These are phyloP conservation scores for Cymodocea nodosa DNA, from an alignment of 116 monocot species.

Conservation along the genomic window DNA sequence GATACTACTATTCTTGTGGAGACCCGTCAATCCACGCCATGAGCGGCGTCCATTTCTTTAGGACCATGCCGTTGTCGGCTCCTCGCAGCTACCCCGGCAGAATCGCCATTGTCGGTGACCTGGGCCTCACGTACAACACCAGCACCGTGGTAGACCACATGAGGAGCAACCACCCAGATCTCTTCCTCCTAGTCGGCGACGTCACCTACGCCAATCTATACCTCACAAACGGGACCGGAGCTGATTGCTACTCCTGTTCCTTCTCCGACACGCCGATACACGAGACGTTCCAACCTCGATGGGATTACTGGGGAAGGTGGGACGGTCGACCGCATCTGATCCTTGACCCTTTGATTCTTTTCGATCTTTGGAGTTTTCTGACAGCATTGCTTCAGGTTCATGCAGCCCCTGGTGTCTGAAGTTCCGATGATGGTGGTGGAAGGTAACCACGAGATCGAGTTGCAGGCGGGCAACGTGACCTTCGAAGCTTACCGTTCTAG, in stretches of 20 bases:
- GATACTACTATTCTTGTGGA: conserved; percentile 70
- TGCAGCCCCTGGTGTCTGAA: conserved; percentile 66
- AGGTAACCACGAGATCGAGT: conserved; percentile 88
- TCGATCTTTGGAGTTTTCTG: no score
- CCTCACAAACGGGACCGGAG: conserved; percentile 69
- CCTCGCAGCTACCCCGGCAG: conserved; percentile 50
- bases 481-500: conserved; percentile 74
- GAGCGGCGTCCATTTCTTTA: conserved; percentile 51
- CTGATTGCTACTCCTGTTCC: conserved; percentile 67
- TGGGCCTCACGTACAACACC: conserved; percentile 86
- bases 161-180: conserved; percentile 56
- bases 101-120: conserved; percentile 72
- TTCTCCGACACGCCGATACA: conserved; percentile 64
- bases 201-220: conserved; percentile 71
- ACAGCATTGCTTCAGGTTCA: conserved; percentile 37
- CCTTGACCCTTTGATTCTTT: no score
- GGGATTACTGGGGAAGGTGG: conserved; percentile 92
- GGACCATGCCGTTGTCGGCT: conserved; percentile 58
- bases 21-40: conserved; percentile 62
- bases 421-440: conserved; percentile 83
- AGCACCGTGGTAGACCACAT: conserved; percentile 70
- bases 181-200: conserved; percentile 62
- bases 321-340: no score
- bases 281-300: conserved; percentile 73
- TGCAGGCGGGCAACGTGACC: conserved; percentile 39